Conservation (phyloP, 176 grass and related monocot species). For the Aegilops speltoides region DNA sequence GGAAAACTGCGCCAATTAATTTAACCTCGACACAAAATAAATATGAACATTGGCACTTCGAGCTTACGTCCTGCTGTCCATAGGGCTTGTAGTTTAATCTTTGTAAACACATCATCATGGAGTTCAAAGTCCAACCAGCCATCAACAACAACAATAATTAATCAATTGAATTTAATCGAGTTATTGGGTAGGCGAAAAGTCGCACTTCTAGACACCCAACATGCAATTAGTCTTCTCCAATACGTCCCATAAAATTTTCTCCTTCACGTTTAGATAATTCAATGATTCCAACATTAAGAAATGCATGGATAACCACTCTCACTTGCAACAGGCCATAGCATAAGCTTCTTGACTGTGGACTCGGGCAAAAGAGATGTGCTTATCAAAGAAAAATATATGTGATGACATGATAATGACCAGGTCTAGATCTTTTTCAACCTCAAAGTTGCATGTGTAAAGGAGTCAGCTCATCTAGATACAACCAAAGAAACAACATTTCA, state of each 20-base stretch:
- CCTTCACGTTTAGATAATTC: background rate
- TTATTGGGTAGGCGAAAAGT: conserved; percentile 30
- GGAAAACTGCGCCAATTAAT: background rate
- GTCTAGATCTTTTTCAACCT: background rate
- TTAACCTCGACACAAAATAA: background rate
- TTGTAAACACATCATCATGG: conserved; percentile 35
- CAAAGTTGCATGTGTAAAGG: background rate
- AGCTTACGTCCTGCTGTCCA: background rate
- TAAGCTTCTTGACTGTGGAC: conserved; percentile 8
- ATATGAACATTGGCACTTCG: background rate
- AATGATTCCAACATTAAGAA: background rate
- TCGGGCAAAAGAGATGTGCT: background rate
- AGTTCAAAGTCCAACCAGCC: conserved; percentile 29
- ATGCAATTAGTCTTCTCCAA: conserved; percentile 24
- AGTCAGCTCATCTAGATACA: background rate
- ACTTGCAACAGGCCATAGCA: background rate
- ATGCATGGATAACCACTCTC: background rate
- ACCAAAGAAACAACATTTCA: background rate
- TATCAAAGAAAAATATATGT: background rate
- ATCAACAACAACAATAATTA: background rate
- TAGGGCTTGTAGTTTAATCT: conserved; percentile 28
- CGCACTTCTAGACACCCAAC: conserved; percentile 24
- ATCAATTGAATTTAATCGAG: background rate
- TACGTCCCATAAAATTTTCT: background rate
- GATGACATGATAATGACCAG: background rate